Base-by-base conservation (phyloP, 116 monocot genomes). In the Cymodocea nodosa region DNA sequence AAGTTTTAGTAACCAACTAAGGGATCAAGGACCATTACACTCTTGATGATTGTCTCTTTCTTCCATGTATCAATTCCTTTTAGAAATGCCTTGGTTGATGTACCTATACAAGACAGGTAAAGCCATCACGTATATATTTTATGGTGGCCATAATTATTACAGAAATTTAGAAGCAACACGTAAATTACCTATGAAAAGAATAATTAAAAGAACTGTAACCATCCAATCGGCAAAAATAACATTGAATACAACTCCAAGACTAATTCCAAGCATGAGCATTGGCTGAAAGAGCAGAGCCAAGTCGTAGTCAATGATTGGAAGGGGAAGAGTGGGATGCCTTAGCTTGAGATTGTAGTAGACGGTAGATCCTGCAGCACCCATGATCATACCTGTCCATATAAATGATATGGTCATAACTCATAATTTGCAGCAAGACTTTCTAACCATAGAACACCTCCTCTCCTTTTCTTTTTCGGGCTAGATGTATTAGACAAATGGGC, bases 191-290 rank as follows among this genome's bases (percentile, higher is more conserved):
- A 93, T 55, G 83, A 88, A 93, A 23, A 93, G 75, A 65, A 78
- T 61, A 67, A 93, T 85, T 16, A 93, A 81, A 39, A 93, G 85
- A 81, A 87, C 72, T 4, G 93, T 88, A 25, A 93, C 81, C 85
- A 93, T 81, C 93, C 93, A 93, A 70, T 93, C 88, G 25, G 93
- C 85, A 55, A 93, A 93, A 9, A 93, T 23, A 8, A 93, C 88
- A 78, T 93, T 93, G 71, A 88, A 93, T 30, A 73, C 70, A 17
- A 93, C 93, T 40, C 93, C 93, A 18, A 93, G 83, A 36, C 92
- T 92, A 71, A 92, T 87, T 15, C 92, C 92, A 23, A 87, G 82
- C 85, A 92, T 87, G 20, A 93, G 83, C 93, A 88, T 93, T 3
- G 88, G 93, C 56, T 93, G 93, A 49, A 88, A 66, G n/a, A 93